These are phyloP conservation scores for Xylariaceae sp. DNA, from an alignment of 2,329 filamentous ascomycete species.

Conservation along the genomic window DNA sequence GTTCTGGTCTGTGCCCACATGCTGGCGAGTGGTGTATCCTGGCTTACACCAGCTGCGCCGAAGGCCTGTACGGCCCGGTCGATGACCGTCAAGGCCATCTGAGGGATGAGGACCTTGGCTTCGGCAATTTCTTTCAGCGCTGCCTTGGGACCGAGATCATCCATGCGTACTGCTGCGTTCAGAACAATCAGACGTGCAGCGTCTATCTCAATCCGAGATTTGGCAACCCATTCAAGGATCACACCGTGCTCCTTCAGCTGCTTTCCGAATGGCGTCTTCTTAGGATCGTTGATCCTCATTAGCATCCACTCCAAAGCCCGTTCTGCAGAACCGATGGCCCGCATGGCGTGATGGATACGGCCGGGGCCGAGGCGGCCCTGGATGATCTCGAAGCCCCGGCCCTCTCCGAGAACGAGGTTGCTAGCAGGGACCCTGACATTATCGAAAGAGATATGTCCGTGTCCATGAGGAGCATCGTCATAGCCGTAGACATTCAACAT, in stretches of 20 bases:
- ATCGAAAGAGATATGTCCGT: constrained; percentile 85
- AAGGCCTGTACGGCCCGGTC: constrained; percentile 93
- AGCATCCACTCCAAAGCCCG: constrained; percentile 92
- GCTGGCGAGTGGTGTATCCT: constrained; percentile 85
- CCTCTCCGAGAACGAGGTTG: constrained; percentile 88
- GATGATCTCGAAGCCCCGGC: constrained; percentile 95
- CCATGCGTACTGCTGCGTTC: constrained; percentile 93
- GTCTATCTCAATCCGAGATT: constrained; percentile 89
- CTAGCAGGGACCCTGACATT: constrained; percentile 81
- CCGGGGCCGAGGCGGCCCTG: constrained; percentile 93
- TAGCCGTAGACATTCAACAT: constrained; percentile 94
- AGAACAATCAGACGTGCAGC: constrained; percentile 83
- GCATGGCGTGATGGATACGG: constrained; percentile 97
- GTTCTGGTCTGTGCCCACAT: constrained; percentile 81
- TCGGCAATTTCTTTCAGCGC: constrained; percentile 91
- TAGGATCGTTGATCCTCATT: constrained; percentile 85
- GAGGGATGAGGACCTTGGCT: constrained; percentile 87
- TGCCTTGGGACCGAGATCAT: constrained; percentile 79
- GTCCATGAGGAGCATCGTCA: constrained; percentile 96
- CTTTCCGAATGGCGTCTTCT: constrained; percentile 88
- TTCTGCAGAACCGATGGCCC: constrained; percentile 85
- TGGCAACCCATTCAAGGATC: constrained; percentile 91
- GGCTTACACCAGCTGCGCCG: constrained; percentile 83
- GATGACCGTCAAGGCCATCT: constrained; percentile 77
- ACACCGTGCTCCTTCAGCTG: constrained; percentile 83